These are phyloP conservation scores for Colletotrichum sidae DNA, from an alignment of 2,329 filamentous ascomycete genomes.

Conservation along the genomic window DNA sequence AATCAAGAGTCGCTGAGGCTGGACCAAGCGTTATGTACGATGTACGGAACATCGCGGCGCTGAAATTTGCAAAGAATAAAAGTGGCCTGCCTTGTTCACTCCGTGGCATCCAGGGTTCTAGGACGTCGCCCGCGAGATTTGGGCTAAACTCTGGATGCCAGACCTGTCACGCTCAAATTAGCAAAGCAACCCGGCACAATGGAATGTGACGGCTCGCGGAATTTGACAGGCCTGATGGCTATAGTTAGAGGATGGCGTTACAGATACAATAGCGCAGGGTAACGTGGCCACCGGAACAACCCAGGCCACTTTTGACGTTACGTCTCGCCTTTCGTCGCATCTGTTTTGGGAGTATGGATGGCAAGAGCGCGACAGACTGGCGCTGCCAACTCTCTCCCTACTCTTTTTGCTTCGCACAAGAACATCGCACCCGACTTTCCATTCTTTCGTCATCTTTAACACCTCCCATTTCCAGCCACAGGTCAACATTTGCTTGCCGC, in stretches of 20 bases:
- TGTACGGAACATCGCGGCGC: too few species aligned
- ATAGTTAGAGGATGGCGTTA: conserved; percentile 4
- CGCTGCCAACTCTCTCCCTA: background rate
- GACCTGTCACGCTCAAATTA: background rate
- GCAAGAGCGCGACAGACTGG: conserved; percentile 4
- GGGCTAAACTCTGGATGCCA: conserved; percentile 32
- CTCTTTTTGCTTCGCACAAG: background rate
- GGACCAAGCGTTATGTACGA: too few species aligned
- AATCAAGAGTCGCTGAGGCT: too few species aligned
- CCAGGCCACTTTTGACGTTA: background rate
- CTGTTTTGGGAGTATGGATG: background rate
- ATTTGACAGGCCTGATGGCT: background rate
- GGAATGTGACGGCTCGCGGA: background rate
- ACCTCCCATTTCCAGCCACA: background rate
- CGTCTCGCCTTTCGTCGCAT: too few species aligned
- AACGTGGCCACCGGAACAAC: conserved; percentile 2
- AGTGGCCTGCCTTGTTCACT: too few species aligned
- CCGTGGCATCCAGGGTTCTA: background rate
- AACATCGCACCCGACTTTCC: background rate
- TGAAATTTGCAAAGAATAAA: too few species aligned
- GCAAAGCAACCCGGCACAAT: background rate
- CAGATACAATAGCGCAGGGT: conserved; percentile 5
- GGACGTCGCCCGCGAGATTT: conserved; percentile 1
- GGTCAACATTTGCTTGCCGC: conserved; percentile 1
- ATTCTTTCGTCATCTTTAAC: background rate